phyloP scores from a whole-genome alignment of 169 alveolate species.

The Plasmodium ovale region DNA sequence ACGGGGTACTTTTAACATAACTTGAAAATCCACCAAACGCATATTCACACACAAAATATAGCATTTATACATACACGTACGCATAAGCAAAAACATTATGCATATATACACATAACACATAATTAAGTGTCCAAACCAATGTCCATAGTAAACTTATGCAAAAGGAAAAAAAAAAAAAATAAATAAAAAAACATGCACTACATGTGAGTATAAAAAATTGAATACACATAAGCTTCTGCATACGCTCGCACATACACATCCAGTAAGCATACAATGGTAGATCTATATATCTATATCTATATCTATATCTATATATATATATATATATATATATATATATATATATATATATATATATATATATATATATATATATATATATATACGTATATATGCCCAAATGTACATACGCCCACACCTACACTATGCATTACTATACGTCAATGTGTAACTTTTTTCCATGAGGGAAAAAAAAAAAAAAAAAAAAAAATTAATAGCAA shows the following conservation, averaged over 20 bases:
- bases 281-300: no score
- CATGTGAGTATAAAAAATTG: no score
- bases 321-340: no score
- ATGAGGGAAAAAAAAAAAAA: background rate
- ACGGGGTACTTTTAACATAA: background rate
- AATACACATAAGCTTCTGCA: no score
- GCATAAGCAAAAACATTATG: no score
- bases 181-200: background rate
- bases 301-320: no score
- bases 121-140: background rate
- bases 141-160: background rate
- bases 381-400: no score
- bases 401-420: background rate
- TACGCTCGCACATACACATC: no score
- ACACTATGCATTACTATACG: background rate
- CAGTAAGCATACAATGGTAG: no score
- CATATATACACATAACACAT: no score
- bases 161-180: background rate
- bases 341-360: background rate
- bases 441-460: background rate
- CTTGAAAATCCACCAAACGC: slow-evolving; percentile 20
- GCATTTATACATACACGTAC: background rate
- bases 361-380: slow-evolving; percentile 6
- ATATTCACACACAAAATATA: slow-evolving; percentile 20
- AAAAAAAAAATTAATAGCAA: background rate